Evolutionary conservation across 2,329 filamentous ascomycete species (phyloP).

Genomic region (Bipolaris sorokiniana): DNA sequence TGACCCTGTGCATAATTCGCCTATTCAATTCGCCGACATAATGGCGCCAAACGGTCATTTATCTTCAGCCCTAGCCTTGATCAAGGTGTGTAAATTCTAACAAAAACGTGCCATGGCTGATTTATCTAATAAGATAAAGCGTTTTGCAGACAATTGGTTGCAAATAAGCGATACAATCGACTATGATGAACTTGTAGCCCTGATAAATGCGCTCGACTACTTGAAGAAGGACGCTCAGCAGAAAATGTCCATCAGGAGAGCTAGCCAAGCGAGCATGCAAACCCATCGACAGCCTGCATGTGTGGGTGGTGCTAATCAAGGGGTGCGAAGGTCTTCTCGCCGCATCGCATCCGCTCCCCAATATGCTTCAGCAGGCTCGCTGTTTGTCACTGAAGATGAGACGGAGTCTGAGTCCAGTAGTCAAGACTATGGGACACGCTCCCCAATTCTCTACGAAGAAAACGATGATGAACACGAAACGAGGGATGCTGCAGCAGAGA

Average conservation of each 20-base stretch:
- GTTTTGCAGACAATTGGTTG: conserved; percentile 4
- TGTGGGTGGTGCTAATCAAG: neutral
- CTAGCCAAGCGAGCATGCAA: neutral
- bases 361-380: neutral
- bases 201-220: conserved; percentile 6
- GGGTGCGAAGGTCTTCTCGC: conserved; percentile 3
- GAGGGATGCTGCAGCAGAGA: too few species aligned
- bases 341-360: neutral
- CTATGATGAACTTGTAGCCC: neutral
- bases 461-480: too few species aligned
- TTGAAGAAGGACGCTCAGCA: conserved; percentile 5
- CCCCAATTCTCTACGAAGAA: too few species aligned
- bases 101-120: too few species aligned
- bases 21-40: too few species aligned
- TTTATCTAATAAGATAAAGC: neutral
- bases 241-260: conserved; percentile 1
- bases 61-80: conserved; percentile 5
- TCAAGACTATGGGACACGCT: neutral
- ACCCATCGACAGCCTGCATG: neutral
- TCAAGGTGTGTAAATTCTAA: too few species aligned
- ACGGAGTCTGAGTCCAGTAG: conserved; percentile 2
- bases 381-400: conserved; percentile 2
- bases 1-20: too few species aligned
- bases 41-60: too few species aligned
- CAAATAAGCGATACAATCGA: conserved; percentile 1